phyloP scores from a whole-genome alignment of 1,284 basidiomycete genomes.

The Apiotrichum brassicae region DNA sequence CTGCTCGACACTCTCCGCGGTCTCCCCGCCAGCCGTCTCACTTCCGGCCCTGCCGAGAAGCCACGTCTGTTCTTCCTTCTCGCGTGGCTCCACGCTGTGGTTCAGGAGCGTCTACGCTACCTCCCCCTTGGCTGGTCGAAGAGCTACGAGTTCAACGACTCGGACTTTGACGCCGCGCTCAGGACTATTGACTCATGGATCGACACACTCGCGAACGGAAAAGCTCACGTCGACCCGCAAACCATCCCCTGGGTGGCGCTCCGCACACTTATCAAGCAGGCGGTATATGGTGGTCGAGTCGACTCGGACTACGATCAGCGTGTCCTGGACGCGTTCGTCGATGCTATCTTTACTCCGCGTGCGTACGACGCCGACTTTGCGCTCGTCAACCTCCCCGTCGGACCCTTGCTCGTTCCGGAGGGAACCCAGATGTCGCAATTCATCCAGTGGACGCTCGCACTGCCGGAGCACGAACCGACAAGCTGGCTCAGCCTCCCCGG shows the following conservation, averaged over 20 bases:
- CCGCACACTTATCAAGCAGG: conserved; percentile 82
- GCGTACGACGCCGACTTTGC: conserved; percentile 90
- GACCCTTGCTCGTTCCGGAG: conserved; percentile 70
- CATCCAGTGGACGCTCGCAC: conserved; percentile 72
- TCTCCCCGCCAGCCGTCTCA: conserved; percentile 57
- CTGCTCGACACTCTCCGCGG: conserved; percentile 80
- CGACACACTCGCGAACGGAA: conserved; percentile 68
- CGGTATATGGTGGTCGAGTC: conserved; percentile 86
- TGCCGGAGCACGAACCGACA: conserved; percentile 87
- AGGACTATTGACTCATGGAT: conserved; percentile 88
- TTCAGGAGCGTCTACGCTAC: conserved; percentile 91
- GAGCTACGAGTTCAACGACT: conserved; percentile 95
- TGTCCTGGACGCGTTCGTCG: conserved; percentile 85
- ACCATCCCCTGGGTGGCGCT: conserved; percentile 89
- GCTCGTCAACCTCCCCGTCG: conserved; percentile 58
- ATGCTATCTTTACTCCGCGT: conserved; percentile 72
- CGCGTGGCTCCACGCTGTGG: conserved; percentile 96
- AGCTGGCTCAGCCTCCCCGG: conserved; percentile 86
- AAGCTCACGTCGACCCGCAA: conserved; percentile 81
- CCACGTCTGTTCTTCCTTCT: conserved; percentile 83
- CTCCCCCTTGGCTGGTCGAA: conserved; percentile 93
- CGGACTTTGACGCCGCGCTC: conserved; percentile 89
- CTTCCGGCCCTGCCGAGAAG: conserved; percentile 84
- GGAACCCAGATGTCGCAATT: conserved; percentile 87
- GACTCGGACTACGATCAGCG: conserved; percentile 91